Evolutionary conservation across 169 alveolate species (phyloP).

Genomic region (Plasmodium malariae): DNA sequence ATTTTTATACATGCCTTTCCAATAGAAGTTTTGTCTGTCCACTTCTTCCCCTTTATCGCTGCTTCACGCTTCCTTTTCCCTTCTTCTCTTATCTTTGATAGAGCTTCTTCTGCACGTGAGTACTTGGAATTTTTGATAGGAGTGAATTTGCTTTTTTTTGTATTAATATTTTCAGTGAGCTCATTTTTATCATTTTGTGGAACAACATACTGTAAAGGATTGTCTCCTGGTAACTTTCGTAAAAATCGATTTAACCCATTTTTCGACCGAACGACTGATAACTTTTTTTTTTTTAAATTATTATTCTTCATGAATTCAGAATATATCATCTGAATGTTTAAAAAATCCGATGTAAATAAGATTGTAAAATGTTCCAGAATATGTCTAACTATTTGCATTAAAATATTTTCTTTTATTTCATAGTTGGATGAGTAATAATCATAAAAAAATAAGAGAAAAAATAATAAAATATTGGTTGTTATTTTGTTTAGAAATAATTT

Average conservation of each 20-base stretch:
- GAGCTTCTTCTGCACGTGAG: constrained; percentile 11
- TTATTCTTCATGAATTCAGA: constrained; percentile 3
- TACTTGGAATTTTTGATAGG: not conserved
- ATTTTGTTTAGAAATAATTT: constrained; percentile 67
- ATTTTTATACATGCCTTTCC: not conserved
- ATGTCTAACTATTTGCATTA: constrained; percentile 69
- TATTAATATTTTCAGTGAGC: not conserved
- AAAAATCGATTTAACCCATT: not conserved
- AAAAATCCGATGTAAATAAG: constrained; percentile 33
- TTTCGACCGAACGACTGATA: not conserved
- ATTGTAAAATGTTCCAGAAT: constrained; percentile 66
- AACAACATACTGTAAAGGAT: not conserved
- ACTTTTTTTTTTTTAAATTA: constrained; percentile 33
- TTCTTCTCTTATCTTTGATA: constrained; percentile 35
- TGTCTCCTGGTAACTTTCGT: not conserved
- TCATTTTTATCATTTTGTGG: constrained; percentile 3
- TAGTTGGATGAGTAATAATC: constrained; percentile 64
- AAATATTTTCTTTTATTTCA: constrained; percentile 74
- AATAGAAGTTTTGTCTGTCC: not conserved
- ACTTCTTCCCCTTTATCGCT: not conserved
- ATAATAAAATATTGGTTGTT: constrained; percentile 65
- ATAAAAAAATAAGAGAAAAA: constrained; percentile 71
- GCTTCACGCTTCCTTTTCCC: constrained; percentile 18
- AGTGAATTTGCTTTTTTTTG: not conserved
- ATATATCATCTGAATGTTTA: constrained; percentile 12